phyloP scores from a whole-genome alignment of 768 basidiomycete species.

The Termitomyces sp. region DNA sequence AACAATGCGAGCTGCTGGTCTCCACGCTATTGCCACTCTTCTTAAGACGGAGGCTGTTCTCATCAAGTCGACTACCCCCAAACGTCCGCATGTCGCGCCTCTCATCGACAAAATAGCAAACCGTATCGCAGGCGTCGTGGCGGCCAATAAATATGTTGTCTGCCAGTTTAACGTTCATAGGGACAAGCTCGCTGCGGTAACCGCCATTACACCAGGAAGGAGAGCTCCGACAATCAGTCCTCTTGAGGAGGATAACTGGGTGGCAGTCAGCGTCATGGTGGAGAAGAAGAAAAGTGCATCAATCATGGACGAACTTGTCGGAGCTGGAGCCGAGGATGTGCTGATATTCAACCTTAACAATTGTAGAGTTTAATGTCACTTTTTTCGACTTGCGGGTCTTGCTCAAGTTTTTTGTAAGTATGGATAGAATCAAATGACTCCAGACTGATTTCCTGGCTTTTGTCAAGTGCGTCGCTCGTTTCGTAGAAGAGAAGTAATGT shows the following conservation, averaged over 20 bases:
- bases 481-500: not conserved
- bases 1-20: slow-evolving; percentile 97
- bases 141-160: slow-evolving; percentile 80
- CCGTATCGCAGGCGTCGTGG: slow-evolving; percentile 89
- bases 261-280: slow-evolving; percentile 90
- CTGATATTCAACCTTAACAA: slow-evolving; percentile 88
- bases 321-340: slow-evolving; percentile 85
- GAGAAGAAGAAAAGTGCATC: slow-evolving; percentile 74
- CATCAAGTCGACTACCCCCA: slow-evolving; percentile 70
- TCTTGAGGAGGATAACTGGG: slow-evolving; percentile 82
- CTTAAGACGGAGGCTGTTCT: slow-evolving; percentile 85
- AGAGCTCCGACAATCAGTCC: slow-evolving; percentile 85
- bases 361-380: slow-evolving; percentile 67
- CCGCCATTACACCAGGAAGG: slow-evolving; percentile 79
- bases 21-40: slow-evolving; percentile 89
- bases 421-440: not conserved
- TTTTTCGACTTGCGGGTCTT: not conserved
- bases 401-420: not conserved
- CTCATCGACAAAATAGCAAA: slow-evolving; percentile 78
- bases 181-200: slow-evolving; percentile 54
- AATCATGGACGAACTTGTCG: slow-evolving; percentile 85
- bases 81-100: slow-evolving; percentile 55
- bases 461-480: not conserved
- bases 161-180: slow-evolving; percentile 92
- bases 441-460: not conserved